These are phyloP conservation scores for Phylloporus arenicola DNA, from an alignment of 768 basidiomycete species.

Conservation along the genomic window DNA sequence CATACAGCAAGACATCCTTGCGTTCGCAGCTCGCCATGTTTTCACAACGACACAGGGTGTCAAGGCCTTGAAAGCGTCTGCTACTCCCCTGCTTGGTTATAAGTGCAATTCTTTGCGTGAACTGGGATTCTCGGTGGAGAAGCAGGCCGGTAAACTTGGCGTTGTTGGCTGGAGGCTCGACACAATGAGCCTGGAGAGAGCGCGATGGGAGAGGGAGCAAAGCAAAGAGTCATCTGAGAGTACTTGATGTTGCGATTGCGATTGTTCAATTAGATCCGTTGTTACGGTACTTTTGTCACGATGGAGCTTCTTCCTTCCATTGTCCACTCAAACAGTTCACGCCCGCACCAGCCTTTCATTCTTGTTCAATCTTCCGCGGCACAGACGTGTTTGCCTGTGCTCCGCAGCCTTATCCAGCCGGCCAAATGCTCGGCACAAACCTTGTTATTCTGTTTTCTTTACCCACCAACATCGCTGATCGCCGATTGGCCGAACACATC, in stretches of 20 bases:
- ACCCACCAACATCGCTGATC: conserved; percentile 46
- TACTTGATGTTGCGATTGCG: conserved; percentile 5
- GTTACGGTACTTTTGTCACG: not conserved
- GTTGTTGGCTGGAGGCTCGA: conserved; percentile 53
- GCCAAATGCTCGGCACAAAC: conserved; percentile 19
- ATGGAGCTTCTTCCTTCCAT: conserved; percentile 29
- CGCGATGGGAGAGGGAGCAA: conserved; percentile 39
- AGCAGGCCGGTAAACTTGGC: conserved; percentile 43
- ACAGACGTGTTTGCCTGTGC: conserved; percentile 53
- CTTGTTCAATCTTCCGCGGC: conserved; percentile 56
- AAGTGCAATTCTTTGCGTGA: conserved; percentile 39
- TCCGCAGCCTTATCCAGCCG: conserved; percentile 41
- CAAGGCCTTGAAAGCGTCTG: conserved; percentile 40
- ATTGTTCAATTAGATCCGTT: not conserved
- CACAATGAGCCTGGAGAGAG: conserved; percentile 38
- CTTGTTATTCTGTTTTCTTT: conserved; percentile 54
- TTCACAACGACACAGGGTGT: conserved; percentile 44
- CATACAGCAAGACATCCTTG: conserved; percentile 62
- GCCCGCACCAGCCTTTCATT: conserved; percentile 40
- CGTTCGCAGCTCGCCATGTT: conserved; percentile 52
- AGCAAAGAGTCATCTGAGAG: conserved; percentile 5
- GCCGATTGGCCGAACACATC: conserved; percentile 21
- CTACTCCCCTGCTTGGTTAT: conserved; percentile 51
- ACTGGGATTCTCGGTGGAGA: conserved; percentile 46
- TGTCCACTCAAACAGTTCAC: conserved; percentile 15